phyloP scores from a whole-genome alignment of 1,139 yeast species.

The Kurtzmaniella quercitrusa region DNA sequence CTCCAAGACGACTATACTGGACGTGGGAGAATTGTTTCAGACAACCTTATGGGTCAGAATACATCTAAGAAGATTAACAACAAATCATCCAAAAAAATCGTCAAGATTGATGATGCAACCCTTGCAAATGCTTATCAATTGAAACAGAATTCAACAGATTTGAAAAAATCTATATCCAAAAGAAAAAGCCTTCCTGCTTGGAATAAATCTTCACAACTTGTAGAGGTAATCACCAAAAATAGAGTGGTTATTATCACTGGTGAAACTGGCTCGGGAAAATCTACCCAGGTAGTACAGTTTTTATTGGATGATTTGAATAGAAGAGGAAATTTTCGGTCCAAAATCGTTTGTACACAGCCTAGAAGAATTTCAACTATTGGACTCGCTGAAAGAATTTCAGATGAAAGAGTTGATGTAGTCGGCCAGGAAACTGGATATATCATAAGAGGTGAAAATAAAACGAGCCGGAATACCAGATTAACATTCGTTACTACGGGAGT shows the following conservation, averaged over 20 bases:
- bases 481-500: conserved; percentile 93
- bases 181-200: conserved; percentile 79
- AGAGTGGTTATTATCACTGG: conserved; percentile 82
- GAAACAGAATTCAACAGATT: conserved; percentile 16
- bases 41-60: not conserved
- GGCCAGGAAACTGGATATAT: conserved; percentile 87
- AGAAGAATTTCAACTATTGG: conserved; percentile 95
- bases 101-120: conserved; percentile 1
- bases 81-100: not conserved
- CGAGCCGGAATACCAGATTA: conserved; percentile 58
- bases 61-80: not conserved
- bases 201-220: conserved; percentile 55
- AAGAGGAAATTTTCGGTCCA: conserved; percentile 45
- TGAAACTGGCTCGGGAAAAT: conserved; percentile 96
- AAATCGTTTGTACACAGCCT: conserved; percentile 89
- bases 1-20: conserved; percentile 12
- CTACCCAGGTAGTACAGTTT: conserved; percentile 90
- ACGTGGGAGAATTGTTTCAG: conserved; percentile 1
- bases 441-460: conserved; percentile 84
- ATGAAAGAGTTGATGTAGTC: conserved; percentile 63
- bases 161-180: conserved; percentile 19
- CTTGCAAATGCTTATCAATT: conserved; percentile 16
- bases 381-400: conserved; percentile 86
- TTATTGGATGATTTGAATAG: conserved; percentile 59
- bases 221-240: conserved; percentile 51